Percentiles rank a stretch among this genome's conserved stretches.
phyloP scores from a whole-genome alignment of 2,329 filamentous ascomycete genomes.

The Epichloe festucae region DNA sequence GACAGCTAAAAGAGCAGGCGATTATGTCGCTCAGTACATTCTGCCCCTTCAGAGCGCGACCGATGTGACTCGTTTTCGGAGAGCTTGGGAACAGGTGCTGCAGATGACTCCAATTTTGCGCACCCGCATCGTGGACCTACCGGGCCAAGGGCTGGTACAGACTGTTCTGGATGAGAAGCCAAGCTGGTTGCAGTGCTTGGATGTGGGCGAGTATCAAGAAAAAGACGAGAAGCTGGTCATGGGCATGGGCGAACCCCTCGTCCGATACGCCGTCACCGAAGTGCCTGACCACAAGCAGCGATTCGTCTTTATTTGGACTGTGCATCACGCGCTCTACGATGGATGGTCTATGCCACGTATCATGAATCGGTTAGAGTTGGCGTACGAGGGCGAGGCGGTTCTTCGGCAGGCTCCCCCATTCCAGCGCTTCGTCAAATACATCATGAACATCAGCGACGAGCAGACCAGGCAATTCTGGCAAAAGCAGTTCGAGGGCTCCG shows the following conservation, averaged over 20 bases:
- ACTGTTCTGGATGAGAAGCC: slow-evolving; percentile 25
- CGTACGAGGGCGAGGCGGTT: slow-evolving; percentile 17
- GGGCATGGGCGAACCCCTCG: slow-evolving; percentile 10
- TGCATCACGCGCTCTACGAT: slow-evolving; percentile 39
- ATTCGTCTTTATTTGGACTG: slow-evolving; percentile 20
- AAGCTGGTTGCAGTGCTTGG: slow-evolving; percentile 15
- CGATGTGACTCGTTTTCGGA: not conserved
- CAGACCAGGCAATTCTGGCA: slow-evolving; percentile 28
- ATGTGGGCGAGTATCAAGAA: slow-evolving; percentile 21
- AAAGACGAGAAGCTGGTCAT: slow-evolving; percentile 17
- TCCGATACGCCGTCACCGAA: slow-evolving; percentile 6
- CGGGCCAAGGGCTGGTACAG: slow-evolving; percentile 24
- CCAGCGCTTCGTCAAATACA: slow-evolving; percentile 30
- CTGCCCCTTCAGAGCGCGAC: slow-evolving; percentile 1
- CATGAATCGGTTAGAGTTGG: slow-evolving; percentile 25
- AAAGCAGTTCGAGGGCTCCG: slow-evolving; percentile 1
- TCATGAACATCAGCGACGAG: slow-evolving; percentile 20
- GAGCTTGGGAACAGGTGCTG: slow-evolving; percentile 5
- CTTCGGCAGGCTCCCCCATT: slow-evolving; percentile 15
- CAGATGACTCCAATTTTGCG: slow-evolving; percentile 5
- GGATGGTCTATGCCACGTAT: slow-evolving; percentile 35
- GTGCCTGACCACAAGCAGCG: not conserved
- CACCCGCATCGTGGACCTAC: slow-evolving; percentile 5
- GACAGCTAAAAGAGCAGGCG: slow-evolving; percentile 2
- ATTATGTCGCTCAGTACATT: slow-evolving; percentile 4